Evolutionary conservation across 2,329 filamentous ascomycete species (phyloP), one percentile per base, ranked within the genome.

Genomic region (Annulohypoxylon truncatum): DNA sequence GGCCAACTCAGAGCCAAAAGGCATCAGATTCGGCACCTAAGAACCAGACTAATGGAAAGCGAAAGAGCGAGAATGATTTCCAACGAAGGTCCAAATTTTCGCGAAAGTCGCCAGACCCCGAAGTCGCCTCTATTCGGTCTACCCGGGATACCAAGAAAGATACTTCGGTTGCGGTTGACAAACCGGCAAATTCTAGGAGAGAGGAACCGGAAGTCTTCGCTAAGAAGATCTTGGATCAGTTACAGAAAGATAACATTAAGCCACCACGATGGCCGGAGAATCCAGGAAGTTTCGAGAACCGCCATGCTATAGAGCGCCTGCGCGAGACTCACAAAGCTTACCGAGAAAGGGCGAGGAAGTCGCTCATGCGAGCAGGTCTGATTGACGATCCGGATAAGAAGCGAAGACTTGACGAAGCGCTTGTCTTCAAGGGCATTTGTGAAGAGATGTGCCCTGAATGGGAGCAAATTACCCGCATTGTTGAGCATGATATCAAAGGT

Each of bases 371-470:
- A 65, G 87, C 84, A 12, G 85, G 85, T 9, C 78, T 90, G 6
- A 87, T 91, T 60, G 89, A 91, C 75, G 87, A 91, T 68, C 89
- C 89, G 2, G 85, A 89, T 29, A 86, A 88, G 71, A 85, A 85
- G 59, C 88, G 89, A 72, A 84, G 82, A 15, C 81, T 91, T 6
- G 83, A 86, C 62, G 85, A 91, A 73, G 89, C 89, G 5, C 87
- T 91, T 50, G 84, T 86, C 42, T 91, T 91, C 73, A 88, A 88
- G 74, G 89, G 89, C 12, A 89, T 89, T 47, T 90, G 88, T 71
- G 87, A 90, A 71, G 86, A 89, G 24, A 91, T 90, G 89, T 91
- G 89, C 66, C 89, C 89, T 4, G 86, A 90, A 67, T 90, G 86
- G 75, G 89, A 91, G 74, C 86, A 86, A 74, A 83, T 89, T 31